Evolutionary conservation across 164 flowering plant genomes (phyloP).

Genomic region (Pachysandra terminalis): DNA sequence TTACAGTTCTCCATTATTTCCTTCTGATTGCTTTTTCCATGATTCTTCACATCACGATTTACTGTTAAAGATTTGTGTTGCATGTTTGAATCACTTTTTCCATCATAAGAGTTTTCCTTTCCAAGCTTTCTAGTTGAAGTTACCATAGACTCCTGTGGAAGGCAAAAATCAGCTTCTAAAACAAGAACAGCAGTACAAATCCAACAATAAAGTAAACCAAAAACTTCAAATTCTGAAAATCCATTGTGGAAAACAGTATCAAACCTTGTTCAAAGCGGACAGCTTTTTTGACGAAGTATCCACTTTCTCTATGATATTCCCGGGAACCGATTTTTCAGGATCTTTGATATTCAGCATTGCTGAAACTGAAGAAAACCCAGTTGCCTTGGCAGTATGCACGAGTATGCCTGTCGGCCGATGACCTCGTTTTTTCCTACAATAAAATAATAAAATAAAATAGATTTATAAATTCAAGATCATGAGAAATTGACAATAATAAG

Average conservation of each 20-base stretch:
- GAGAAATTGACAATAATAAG: too few species aligned
- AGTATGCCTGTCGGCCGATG: conserved; percentile 75
- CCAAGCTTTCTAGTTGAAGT: conserved; percentile 38
- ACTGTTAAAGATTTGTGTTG: conserved; percentile 4
- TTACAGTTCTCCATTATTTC: not conserved
- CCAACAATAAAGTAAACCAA: not conserved
- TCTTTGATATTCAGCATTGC: conserved; percentile 53
- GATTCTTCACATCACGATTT: conserved; percentile 18
- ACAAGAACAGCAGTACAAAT: not conserved
- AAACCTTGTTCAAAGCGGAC: conserved; percentile 26
- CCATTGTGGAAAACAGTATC: not conserved
- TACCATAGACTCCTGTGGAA: conserved; percentile 22
- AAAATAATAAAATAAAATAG: too few species aligned
- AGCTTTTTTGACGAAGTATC: conserved; percentile 22
- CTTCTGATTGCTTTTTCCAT: conserved; percentile 18
- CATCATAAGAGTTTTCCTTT: conserved; percentile 53
- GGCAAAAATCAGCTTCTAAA: not conserved
- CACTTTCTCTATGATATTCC: not conserved
- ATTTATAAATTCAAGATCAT: too few species aligned
- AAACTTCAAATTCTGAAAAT: not conserved
- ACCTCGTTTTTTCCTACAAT: conserved; percentile 84
- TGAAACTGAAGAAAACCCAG: conserved; percentile 76
- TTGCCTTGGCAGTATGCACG: conserved; percentile 58
- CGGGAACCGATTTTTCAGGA: conserved; percentile 17
- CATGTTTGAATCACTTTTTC: conserved; percentile 21